Evolutionary conservation across 2,329 filamentous ascomycete species (phyloP), one percentile per base, ranked within the genome.

Genomic region (Colletotrichum siamense): DNA sequence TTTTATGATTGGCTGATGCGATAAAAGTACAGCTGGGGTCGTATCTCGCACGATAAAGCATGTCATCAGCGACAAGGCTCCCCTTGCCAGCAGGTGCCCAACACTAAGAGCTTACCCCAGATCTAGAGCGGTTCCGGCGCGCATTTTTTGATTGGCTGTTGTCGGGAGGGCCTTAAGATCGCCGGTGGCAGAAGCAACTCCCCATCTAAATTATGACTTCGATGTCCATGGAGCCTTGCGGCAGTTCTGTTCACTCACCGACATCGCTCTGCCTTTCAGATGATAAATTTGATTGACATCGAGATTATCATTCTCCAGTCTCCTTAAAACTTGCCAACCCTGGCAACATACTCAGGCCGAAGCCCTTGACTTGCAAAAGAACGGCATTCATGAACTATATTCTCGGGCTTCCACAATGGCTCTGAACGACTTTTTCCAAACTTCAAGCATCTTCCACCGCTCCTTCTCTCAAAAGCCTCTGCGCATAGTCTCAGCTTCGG

Each of bases 231-330:
- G 12, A 52, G 44, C 44, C 44, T 13, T 22, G 13, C 10, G 44
- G 6, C 10, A 12, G 13, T 7, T 52, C 3, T 13, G 12, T 22
- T 52, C 6, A 8, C 0, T 52, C 6, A 8, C 44, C 44, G 44
- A 52, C 12, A 52, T 52, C 44, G 44, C 44, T 52, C 10, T 52
- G 1, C 36, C 9, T 22, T 52, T 12, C 34, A 16, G 15, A 36
- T 16, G 1, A 52, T 12, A 13, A 24, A 22, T 52, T 52, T 22
- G 44, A 2, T 0, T 13, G n/a, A 4, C n/a, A 13, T n/a, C 9
- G 18, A 49, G 0, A 0, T n/a, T 3, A 12, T n/a, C 39, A 22
- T 12, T 0, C 44, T 52, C 10, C 6, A 2, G 0, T 52, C 2
- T 52, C n/a, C 6, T 13, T 22, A 22, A 49, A 49, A 52, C n/a